phyloP scores from a whole-genome alignment of 495 filamentous ascomycete species.

The Penicillium macrosclerotiorum region DNA sequence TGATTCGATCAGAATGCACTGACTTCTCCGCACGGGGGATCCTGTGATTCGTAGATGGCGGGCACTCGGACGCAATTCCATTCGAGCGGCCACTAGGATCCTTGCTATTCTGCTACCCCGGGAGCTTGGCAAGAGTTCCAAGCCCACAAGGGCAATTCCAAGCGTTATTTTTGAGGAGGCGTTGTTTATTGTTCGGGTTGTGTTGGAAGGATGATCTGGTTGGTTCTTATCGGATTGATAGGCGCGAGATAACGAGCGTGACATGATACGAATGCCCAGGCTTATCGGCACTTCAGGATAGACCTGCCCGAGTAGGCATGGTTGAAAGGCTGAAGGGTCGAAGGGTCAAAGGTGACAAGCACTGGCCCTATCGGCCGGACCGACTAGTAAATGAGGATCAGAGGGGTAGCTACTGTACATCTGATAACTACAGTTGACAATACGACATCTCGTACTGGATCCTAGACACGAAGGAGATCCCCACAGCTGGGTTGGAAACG shows the following conservation, averaged over 20 bases:
- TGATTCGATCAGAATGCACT: slow-evolving; percentile 8
- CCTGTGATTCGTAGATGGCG: slow-evolving; percentile 17
- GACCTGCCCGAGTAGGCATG: slow-evolving; percentile 15
- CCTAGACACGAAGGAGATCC: slow-evolving; percentile 10
- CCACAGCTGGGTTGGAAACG: slow-evolving; percentile 12
- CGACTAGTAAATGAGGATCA: not conserved
- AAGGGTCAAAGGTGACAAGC: not conserved
- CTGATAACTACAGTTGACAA: not conserved
- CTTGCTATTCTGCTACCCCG: slow-evolving; percentile 11
- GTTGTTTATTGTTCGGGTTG: not conserved
- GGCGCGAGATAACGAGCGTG: not conserved
- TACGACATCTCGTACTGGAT: not conserved
- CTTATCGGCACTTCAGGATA: slow-evolving; percentile 14
- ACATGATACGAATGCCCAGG: not conserved
- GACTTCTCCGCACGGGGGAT: slow-evolving; percentile 13
- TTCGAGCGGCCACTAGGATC: slow-evolving; percentile 11
- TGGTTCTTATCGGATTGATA: slow-evolving; percentile 10
- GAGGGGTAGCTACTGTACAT: not conserved
- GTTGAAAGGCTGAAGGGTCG: too few relatives aligned
- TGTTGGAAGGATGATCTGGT: not conserved
- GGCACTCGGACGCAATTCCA: slow-evolving; percentile 6
- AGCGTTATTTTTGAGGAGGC: slow-evolving; percentile 21
- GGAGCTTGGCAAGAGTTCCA: slow-evolving; percentile 24
- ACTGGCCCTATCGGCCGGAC: not conserved
- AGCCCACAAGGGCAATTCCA: slow-evolving; percentile 33